These are phyloP conservation scores for Phyllosticta ampelicida DNA, from an alignment of 2,329 filamentous ascomycete species.

Conservation along the genomic window DNA sequence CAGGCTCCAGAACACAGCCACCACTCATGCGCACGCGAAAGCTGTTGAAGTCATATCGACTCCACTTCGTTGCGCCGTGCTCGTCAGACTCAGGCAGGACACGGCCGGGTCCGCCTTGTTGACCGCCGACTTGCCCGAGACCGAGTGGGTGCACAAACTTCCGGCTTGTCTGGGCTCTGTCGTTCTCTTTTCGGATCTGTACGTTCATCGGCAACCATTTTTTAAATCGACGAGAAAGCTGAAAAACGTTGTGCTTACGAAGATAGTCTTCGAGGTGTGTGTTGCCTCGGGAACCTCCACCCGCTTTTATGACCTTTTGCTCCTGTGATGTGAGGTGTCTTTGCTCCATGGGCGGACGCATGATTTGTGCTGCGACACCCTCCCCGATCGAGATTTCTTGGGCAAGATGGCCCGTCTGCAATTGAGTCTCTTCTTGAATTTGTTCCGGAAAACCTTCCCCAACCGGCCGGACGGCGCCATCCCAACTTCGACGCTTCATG, in stretches of 20 bases:
- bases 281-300: neutral
- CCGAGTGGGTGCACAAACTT: conserved; percentile 1
- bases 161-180: neutral
- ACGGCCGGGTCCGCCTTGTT: neutral
- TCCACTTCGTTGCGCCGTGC: neutral
- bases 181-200: neutral
- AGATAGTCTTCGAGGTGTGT: neutral
- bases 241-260: neutral
- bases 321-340: neutral
- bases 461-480: conserved; percentile 11
- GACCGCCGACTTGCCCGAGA: conserved; percentile 7
- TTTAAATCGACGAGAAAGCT: neutral
- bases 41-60: conserved; percentile 1
- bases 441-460: neutral
- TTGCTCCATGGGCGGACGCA: neutral
- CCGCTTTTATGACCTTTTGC: neutral
- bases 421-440: neutral
- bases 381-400: neutral
- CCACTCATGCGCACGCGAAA: conserved; percentile 4
- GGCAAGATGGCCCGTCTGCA: neutral
- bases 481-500: conserved; percentile 55
- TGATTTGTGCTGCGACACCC: neutral
- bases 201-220: neutral
- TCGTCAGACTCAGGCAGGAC: neutral
- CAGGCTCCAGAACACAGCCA: neutral